phyloP scores from a whole-genome alignment of 768 basidiomycete genomes.

The Leccinum boreale region DNA sequence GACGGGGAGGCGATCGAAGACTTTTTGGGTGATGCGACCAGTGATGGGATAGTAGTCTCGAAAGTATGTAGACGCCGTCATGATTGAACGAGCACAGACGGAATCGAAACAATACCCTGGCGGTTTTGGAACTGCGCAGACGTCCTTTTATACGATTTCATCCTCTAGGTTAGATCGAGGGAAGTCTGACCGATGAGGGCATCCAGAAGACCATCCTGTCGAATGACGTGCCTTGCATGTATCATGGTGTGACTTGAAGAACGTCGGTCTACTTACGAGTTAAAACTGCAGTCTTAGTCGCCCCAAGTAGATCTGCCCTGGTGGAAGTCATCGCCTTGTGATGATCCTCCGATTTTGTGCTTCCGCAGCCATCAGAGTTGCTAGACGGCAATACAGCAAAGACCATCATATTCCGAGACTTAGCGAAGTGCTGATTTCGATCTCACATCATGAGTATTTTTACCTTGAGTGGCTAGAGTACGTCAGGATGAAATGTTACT shows the following conservation, averaged over 20 bases:
- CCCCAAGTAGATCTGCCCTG: not conserved
- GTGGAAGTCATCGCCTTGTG: not conserved
- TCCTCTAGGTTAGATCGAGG: not conserved
- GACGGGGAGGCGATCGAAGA: conserved; percentile 23
- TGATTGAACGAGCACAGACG: not conserved
- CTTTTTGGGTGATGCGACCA: conserved; percentile 15
- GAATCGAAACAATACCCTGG: conserved; percentile 1
- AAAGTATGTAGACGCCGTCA: not conserved
- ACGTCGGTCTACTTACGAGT: not conserved
- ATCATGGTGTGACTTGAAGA: not conserved
- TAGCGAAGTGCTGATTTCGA: not conserved
- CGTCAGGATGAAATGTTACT: not conserved
- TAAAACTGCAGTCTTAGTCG: not conserved
- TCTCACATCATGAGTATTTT: not conserved
- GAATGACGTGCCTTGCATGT: not conserved
- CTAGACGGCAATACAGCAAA: not conserved
- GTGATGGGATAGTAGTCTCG: conserved; percentile 19
- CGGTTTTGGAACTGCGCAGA: not conserved
- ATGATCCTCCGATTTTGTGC: not conserved
- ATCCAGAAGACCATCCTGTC: not conserved
- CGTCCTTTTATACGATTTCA: conserved; percentile 6
- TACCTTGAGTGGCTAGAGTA: not conserved
- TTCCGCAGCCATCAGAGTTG: not conserved
- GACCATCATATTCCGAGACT: not conserved
- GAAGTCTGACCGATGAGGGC: not conserved